Percentiles rank a stretch among this genome's conserved stretches.
Conservation (phyloP, 805 yeast genomes). For the Nakazawaea molendinolei region DNA sequence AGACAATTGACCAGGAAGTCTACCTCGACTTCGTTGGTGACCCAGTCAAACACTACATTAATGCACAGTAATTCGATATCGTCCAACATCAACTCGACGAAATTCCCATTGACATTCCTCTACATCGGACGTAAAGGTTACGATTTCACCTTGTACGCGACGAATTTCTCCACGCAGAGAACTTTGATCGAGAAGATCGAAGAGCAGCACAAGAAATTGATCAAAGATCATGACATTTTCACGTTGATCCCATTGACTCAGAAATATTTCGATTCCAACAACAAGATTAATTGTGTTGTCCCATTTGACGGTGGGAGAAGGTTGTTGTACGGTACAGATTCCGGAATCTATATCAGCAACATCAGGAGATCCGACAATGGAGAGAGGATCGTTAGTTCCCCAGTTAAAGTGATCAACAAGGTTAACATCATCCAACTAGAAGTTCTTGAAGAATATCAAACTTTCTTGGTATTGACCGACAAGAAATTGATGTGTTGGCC, state of each 20-base stretch:
- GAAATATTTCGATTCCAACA: slow-evolving; percentile 63
- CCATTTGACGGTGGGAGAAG: slow-evolving; percentile 95
- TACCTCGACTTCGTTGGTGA: slow-evolving; percentile 26
- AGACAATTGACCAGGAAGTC: slow-evolving; percentile 33
- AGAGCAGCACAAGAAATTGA: slow-evolving; percentile 69
- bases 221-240: slow-evolving; percentile 71
- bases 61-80: slow-evolving; percentile 19
- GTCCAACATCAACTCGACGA: slow-evolving; percentile 20
- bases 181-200: slow-evolving; percentile 75
- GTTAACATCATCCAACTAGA: slow-evolving; percentile 82
- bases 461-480: slow-evolving; percentile 75
- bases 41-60: slow-evolving; percentile 24
- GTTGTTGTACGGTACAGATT: slow-evolving; percentile 83
- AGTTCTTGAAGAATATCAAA: slow-evolving; percentile 85
- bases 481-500: slow-evolving; percentile 75
- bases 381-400: slow-evolving; percentile 52
- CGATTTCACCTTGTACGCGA: slow-evolving; percentile 46
- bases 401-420: slow-evolving; percentile 68
- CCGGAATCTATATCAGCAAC: slow-evolving; percentile 82
- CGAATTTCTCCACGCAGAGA: slow-evolving; percentile 57
- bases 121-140: slow-evolving; percentile 51
- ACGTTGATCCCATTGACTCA: slow-evolving; percentile 71
- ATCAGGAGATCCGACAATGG: slow-evolving; percentile 46
- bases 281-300: slow-evolving; percentile 83
- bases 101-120: slow-evolving; percentile 43